Evolutionary conservation across 176 grass and related monocot genomes (phyloP).

Genomic region (Cenchrus americanus): DNA sequence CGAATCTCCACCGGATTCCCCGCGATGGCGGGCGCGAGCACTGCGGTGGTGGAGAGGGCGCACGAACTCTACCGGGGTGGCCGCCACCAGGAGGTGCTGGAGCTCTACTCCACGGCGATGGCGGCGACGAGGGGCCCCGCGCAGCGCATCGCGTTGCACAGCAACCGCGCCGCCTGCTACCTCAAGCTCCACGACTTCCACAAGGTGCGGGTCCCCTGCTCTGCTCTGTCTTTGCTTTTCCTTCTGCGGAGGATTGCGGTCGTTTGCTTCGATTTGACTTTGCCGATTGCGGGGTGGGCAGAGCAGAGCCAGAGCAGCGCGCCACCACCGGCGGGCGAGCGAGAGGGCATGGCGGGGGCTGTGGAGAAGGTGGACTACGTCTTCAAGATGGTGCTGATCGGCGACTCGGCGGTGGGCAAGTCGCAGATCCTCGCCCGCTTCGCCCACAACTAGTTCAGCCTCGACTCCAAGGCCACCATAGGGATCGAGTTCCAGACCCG

Average conservation of each 20-base stretch:
- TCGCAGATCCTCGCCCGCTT: slow-evolving; percentile 64
- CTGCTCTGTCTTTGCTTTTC: neutral
- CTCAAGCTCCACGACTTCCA: slow-evolving; percentile 91
- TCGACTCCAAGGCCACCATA: slow-evolving; percentile 97
- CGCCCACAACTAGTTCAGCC: slow-evolving; percentile 90
- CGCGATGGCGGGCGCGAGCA: too few relatives aligned
- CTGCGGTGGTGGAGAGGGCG: too few relatives aligned
- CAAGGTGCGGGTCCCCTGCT: slow-evolving; percentile 39
- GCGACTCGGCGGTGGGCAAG: slow-evolving; percentile 66
- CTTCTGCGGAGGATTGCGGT: neutral
- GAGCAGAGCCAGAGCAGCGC: too few relatives aligned
- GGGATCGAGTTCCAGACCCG: slow-evolving; percentile 84
- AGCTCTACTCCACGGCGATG: slow-evolving; percentile 84
- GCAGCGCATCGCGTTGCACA: slow-evolving; percentile 94
- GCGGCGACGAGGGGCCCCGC: slow-evolving; percentile 64
- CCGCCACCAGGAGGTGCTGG: slow-evolving; percentile 76
- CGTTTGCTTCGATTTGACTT: slow-evolving; percentile 21
- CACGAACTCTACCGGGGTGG: slow-evolving; percentile 93
- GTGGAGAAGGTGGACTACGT: slow-evolving; percentile 64
- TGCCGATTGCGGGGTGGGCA: neutral
- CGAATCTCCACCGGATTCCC: too few relatives aligned
- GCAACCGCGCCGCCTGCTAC: slow-evolving; percentile 96
- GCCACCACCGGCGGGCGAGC: neutral
- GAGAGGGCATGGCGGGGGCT: slow-evolving; percentile 16
- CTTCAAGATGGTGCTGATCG: slow-evolving; percentile 72